phyloP scores from a whole-genome alignment of 257 asterid genomes.

The Apocynum venetum region DNA sequence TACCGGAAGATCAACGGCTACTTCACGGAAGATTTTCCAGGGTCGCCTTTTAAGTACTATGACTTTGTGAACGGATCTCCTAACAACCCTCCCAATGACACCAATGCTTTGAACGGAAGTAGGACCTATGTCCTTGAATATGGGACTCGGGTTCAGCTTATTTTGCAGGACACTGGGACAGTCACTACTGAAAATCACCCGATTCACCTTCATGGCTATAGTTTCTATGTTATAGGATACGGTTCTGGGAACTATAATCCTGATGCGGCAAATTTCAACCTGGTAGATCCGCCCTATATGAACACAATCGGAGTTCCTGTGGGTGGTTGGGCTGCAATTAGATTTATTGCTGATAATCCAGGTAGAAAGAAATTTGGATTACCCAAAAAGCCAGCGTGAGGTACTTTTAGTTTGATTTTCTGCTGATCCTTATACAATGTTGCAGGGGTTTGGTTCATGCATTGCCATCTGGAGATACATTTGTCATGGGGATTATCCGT shows the following conservation, averaged over 20 bases:
- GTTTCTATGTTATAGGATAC: conserved; percentile 60
- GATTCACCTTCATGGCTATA: conserved; percentile 64
- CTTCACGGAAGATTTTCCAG: conserved; percentile 49
- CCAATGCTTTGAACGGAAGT: conserved; percentile 45
- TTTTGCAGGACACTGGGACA: conserved; percentile 61
- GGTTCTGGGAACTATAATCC: conserved; percentile 57
- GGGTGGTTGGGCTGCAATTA: conserved; percentile 72
- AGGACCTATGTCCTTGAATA: conserved; percentile 54
- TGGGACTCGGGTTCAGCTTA: conserved; percentile 53
- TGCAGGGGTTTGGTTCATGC: conserved; percentile 65
- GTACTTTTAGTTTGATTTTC: neutral
- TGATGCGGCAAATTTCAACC: conserved; percentile 39
- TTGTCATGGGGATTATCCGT: conserved; percentile 55
- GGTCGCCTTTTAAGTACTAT: conserved; percentile 38
- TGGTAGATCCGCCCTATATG: conserved; percentile 67
- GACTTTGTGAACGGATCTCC: conserved; percentile 65
- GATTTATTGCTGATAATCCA: conserved; percentile 69
- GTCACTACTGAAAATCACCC: conserved; percentile 66
- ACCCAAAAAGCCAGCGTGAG: neutral
- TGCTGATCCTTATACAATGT: neutral
- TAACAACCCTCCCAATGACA: conserved; percentile 49
- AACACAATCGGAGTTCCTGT: conserved; percentile 71
- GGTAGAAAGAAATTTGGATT: conserved; percentile 24
- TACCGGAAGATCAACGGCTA: conserved; percentile 36
- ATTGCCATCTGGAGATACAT: conserved; percentile 64